Base-by-base conservation (phyloP, 2,329 filamentous ascomycete genomes). In the Epichloe brachyelytri region DNA sequence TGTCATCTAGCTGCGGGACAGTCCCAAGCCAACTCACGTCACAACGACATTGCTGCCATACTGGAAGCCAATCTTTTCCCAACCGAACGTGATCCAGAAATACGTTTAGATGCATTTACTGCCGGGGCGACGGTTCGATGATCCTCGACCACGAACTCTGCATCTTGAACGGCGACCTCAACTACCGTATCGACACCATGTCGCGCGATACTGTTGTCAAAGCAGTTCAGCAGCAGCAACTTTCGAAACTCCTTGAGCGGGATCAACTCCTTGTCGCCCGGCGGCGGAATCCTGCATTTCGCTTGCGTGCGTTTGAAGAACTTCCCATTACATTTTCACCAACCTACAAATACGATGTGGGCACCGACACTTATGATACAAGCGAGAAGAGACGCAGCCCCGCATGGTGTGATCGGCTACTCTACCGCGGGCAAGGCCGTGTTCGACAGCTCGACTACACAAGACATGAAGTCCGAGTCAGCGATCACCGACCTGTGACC, bases 261-360 rank as follows among this genome's bases (percentile, higher is more conserved):
- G 93, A 98, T 62, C 93, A 98, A 64, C 76, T 98, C 5, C 80
- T 97, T 2, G 85, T 95, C 0, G 91, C 89, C 12, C 81, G 86
- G 51, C 86, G 89, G 48, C 87, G 88, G 59, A 96, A 96, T 60
- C 89, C 91, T 0, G 86, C 83, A 0, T 96, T 97, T 70, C 80
- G 87, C 30, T 77, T 98, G 5, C 83, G 90, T 19, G 85, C 88
- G 0, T 97, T 98, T 65, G 82, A 85, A n/a, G 93, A 98, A 68
- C 76, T 85, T 51, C 86, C 86, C 1, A 96, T 98, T 60, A 85
- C 82, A 0, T 98, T 98, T 64, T 84, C 88, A 7, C 93, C 93
- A 0, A 98, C 93, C 0, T 98, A 98, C 74, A 98, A 98, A 66
- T 98, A 98, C 65, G 93, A 98, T 59, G 88, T 97, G 0, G 90